Conservation (phyloP, 2,329 filamentous ascomycete species). For the Cladosporium halotolerans region DNA sequence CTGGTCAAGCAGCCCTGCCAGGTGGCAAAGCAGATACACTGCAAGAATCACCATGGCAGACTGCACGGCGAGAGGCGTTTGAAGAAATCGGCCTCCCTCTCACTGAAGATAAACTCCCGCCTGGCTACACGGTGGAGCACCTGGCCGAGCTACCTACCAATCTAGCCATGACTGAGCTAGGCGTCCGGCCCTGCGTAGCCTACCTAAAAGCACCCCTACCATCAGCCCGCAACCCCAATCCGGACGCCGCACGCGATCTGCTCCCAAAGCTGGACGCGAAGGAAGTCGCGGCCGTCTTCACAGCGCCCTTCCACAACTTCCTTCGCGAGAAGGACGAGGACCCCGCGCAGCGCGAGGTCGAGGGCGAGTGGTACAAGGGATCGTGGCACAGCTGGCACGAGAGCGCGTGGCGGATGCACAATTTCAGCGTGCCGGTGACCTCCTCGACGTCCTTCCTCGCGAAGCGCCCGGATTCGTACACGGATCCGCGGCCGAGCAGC, state of each 20-base stretch:
- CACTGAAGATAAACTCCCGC: slow-evolving; percentile 60
- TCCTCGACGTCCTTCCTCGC: slow-evolving; percentile 55
- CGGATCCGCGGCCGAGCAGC: slow-evolving; percentile 15
- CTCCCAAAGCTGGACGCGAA: slow-evolving; percentile 72
- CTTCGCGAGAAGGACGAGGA: slow-evolving; percentile 55
- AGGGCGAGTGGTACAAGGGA: slow-evolving; percentile 76
- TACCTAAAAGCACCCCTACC: slow-evolving; percentile 48
- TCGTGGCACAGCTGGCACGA: slow-evolving; percentile 75
- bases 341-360: slow-evolving; percentile 27
- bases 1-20: slow-evolving; percentile 42
- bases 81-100: slow-evolving; percentile 89
- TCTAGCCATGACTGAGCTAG: slow-evolving; percentile 46
- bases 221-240: slow-evolving; percentile 59
- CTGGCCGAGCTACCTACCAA: slow-evolving; percentile 70
- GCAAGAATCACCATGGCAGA: slow-evolving; percentile 60
- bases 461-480: slow-evolving; percentile 18
- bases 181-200: slow-evolving; percentile 45
- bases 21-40: slow-evolving; percentile 50
- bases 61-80: slow-evolving; percentile 80
- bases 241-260: slow-evolving; percentile 36
- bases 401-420: slow-evolving; percentile 76
- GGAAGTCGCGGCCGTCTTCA: slow-evolving; percentile 92
- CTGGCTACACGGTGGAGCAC: slow-evolving; percentile 77
- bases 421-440: slow-evolving; percentile 80
- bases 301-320: slow-evolving; percentile 81